Evolutionary conservation across 1,284 basidiomycete genomes (phyloP).

Genomic region (Lentinula novae-zelandiae): DNA sequence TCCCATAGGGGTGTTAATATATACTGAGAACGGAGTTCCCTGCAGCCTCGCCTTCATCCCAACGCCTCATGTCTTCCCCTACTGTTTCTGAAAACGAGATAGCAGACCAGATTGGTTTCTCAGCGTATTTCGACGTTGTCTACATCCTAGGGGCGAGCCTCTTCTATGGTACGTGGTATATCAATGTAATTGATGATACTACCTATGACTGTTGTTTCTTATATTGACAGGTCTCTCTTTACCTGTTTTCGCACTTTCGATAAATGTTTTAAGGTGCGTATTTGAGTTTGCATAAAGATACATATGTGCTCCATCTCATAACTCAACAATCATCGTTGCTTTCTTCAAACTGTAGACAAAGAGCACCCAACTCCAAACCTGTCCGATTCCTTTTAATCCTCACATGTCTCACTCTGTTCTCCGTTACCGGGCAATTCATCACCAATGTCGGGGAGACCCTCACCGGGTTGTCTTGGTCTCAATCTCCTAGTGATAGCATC

Average conservation of each 20-base stretch:
- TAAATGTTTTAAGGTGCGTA: not conserved
- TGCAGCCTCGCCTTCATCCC: not conserved
- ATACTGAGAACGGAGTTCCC: too few species aligned
- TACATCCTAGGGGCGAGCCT: not conserved
- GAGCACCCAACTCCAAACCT: not conserved
- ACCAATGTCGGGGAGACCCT: not conserved
- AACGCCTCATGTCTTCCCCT: not conserved
- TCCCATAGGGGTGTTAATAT: too few species aligned
- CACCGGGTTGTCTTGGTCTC: not conserved
- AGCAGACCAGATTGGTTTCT: not conserved
- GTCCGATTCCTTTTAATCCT: not conserved
- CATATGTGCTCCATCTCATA: not conserved
- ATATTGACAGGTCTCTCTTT: not conserved
- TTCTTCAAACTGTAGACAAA: not conserved
- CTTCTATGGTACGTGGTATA: not conserved
- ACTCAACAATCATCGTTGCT: too few species aligned
- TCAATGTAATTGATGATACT: not conserved
- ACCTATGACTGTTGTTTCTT: not conserved
- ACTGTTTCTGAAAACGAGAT: not conserved
- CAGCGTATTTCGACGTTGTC: not conserved
- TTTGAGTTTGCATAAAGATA: too few species aligned
- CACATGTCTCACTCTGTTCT: not conserved
- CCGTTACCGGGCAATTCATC: not conserved
- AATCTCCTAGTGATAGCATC: not conserved
- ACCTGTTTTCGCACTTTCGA: not conserved